Percentiles rank a stretch among this genome's conserved stretches.
phyloP scores from a whole-genome alignment of 192 early-diverging fungal species.

The Coemansia sp. region DNA sequence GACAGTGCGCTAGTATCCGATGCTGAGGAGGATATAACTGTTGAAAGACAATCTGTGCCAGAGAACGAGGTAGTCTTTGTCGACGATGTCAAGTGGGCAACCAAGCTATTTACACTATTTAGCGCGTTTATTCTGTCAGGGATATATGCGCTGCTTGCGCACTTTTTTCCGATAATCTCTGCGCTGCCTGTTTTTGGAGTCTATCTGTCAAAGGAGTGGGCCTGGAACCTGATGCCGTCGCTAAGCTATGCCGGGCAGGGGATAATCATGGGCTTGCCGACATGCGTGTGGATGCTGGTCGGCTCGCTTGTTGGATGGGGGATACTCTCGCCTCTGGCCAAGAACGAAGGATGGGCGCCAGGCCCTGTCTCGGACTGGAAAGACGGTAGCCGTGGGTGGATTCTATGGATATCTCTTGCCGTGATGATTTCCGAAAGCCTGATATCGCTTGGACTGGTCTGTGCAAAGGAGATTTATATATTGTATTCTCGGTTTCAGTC shows the following conservation, averaged over 20 bases:
- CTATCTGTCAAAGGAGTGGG: constrained; percentile 59
- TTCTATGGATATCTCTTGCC: constrained; percentile 75
- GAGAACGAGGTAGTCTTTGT: not conserved
- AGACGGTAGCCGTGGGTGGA: constrained; percentile 71
- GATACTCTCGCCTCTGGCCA: constrained; percentile 68
- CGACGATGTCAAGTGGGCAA: constrained; percentile 61
- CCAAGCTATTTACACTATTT: constrained; percentile 59
- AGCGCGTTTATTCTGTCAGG: constrained; percentile 64
- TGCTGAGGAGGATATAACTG: not conserved
- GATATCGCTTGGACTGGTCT: constrained; percentile 60
- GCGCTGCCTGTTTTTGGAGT: constrained; percentile 60
- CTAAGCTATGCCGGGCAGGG: constrained; percentile 78
- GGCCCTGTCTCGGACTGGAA: constrained; percentile 71
- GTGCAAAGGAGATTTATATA: constrained; percentile 41
- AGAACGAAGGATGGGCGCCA: constrained; percentile 68
- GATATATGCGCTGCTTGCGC: constrained; percentile 62
- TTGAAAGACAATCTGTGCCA: not conserved
- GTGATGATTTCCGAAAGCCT: constrained; percentile 78
- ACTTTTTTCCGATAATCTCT: constrained; percentile 60
- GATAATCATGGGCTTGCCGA: constrained; percentile 80
- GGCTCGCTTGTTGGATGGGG: constrained; percentile 76
- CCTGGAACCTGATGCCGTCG: constrained; percentile 72
- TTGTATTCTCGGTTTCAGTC: constrained; percentile 8
- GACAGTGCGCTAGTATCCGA: not conserved
- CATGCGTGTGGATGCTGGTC: constrained; percentile 68